A percentile compares a stretch with the other conserved stretches of the same genome.
phyloP scores from a whole-genome alignment of 2,329 filamentous ascomycete genomes.

The Diaporthe sp. region DNA sequence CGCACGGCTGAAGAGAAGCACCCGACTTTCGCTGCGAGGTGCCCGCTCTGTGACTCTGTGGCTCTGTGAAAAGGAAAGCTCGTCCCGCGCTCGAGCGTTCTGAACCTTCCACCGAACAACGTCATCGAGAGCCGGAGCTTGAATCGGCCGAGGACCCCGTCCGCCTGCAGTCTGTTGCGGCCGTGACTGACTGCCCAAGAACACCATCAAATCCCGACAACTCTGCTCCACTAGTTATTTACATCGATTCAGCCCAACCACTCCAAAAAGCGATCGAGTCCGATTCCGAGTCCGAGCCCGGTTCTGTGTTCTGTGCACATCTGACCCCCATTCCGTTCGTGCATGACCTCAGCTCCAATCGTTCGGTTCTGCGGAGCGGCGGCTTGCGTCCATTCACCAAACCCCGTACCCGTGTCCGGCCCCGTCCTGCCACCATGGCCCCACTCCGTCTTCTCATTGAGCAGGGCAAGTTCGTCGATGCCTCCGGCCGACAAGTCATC shows the following conservation, averaged over 20 bases:
- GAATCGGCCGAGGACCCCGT: conserved; percentile 9
- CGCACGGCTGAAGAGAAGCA: not conserved
- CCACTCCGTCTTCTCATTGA: conserved; percentile 84
- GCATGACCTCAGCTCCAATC: conserved; percentile 1
- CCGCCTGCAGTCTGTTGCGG: not conserved
- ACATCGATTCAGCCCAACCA: not conserved
- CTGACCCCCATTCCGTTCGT: not conserved
- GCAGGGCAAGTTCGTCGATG: conserved; percentile 85
- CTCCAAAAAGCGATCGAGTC: not conserved
- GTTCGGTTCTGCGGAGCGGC: conserved; percentile 9
- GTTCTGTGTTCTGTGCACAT: not conserved
- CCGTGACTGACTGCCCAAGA: not conserved
- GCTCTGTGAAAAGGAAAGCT: not conserved
- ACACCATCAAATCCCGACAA: not conserved
- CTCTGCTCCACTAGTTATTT: not conserved
- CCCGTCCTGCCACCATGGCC: conserved; percentile 65
- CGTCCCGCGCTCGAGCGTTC: not conserved
- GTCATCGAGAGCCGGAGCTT: conserved; percentile 19
- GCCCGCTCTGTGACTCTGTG: not conserved
- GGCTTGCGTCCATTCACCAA: not conserved
- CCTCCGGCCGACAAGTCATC: conserved; percentile 83
- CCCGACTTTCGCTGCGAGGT: not conserved
- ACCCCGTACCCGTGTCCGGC: not conserved
- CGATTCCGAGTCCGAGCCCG: not conserved
- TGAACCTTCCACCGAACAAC: not conserved